Conservation (phyloP, 306 rosid genomes). For the Rosa multiflora region DNA sequence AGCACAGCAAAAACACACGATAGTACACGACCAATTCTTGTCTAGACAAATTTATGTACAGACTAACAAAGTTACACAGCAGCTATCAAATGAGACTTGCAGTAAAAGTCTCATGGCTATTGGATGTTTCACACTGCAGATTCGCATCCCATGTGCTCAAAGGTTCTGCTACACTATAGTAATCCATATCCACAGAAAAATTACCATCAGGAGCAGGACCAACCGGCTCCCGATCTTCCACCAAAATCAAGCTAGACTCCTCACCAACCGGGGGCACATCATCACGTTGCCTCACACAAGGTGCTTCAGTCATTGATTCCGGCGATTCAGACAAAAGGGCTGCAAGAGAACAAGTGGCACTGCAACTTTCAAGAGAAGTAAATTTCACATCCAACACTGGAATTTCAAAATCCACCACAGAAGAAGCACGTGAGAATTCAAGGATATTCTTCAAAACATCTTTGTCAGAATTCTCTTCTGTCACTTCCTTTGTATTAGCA, state of each 20-base stretch:
- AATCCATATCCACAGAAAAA: constrained; percentile 42
- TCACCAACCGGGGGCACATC: constrained; percentile 23
- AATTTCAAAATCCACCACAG: constrained; percentile 55
- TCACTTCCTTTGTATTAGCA: constrained; percentile 1
- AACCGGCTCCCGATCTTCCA: constrained; percentile 38
- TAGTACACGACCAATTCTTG: background rate
- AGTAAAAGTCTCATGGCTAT: constrained; percentile 38
- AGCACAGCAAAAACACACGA: background rate
- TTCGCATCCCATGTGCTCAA: constrained; percentile 34
- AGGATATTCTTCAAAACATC: constrained; percentile 59
- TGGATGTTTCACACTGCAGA: constrained; percentile 32
- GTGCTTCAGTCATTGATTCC: constrained; percentile 31
- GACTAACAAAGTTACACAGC: constrained; percentile 4
- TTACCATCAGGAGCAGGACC: constrained; percentile 26
- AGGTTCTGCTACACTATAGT: constrained; percentile 35
- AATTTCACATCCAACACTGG: constrained; percentile 79
- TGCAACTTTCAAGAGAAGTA: constrained; percentile 33
- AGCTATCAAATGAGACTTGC: constrained; percentile 52
- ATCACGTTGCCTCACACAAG: constrained; percentile 29
- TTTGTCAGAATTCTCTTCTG: constrained; percentile 25
- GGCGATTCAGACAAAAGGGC: constrained; percentile 44
- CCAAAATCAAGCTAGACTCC: constrained; percentile 50
- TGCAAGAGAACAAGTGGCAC: constrained; percentile 40
- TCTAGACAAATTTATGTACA: constrained; percentile 22
- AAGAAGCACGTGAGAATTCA: constrained; percentile 49